Conservation (phyloP, 1,284 basidiomycete species). For the Neonothopanus nambi region DNA sequence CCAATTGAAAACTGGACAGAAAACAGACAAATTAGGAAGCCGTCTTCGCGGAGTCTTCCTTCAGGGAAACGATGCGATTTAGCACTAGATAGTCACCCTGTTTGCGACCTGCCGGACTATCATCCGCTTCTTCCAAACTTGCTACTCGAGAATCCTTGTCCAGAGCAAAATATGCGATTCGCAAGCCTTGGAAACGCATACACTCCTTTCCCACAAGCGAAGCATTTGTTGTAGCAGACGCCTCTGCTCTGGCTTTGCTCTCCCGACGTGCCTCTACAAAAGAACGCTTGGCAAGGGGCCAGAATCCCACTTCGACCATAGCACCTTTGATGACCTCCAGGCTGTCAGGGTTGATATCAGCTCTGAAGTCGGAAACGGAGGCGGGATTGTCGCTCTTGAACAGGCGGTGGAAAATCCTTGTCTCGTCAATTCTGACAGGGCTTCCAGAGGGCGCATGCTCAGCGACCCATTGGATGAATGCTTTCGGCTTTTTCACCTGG, state of each 20-base stretch:
- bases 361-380: constrained; percentile 73
- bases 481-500: constrained; percentile 81
- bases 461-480: constrained; percentile 98
- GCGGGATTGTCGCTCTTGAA: constrained; percentile 95
- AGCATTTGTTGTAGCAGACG: constrained; percentile 67
- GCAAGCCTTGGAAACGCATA: constrained; percentile 95
- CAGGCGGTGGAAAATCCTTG: constrained; percentile 88
- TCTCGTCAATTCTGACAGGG: constrained; percentile 87
- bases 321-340: constrained; percentile 80
- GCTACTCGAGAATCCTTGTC: constrained; percentile 82
- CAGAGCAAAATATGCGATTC: constrained; percentile 93
- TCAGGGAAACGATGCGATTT: constrained; percentile 93
- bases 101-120: constrained; percentile 42
- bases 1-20: background rate
- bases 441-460: constrained; percentile 78
- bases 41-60: constrained; percentile 91
- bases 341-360: constrained; percentile 79
- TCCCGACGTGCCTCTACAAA: constrained; percentile 70
- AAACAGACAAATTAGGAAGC: constrained; percentile 18
- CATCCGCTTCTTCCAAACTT: constrained; percentile 57
- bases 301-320: constrained; percentile 90
- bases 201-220: constrained; percentile 92
- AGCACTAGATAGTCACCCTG: constrained; percentile 82
- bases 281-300: constrained; percentile 74
- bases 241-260: constrained; percentile 65